Base-by-base conservation (phyloP, 169 alveolate genomes). In the Plasmodium knowlesi region DNA sequence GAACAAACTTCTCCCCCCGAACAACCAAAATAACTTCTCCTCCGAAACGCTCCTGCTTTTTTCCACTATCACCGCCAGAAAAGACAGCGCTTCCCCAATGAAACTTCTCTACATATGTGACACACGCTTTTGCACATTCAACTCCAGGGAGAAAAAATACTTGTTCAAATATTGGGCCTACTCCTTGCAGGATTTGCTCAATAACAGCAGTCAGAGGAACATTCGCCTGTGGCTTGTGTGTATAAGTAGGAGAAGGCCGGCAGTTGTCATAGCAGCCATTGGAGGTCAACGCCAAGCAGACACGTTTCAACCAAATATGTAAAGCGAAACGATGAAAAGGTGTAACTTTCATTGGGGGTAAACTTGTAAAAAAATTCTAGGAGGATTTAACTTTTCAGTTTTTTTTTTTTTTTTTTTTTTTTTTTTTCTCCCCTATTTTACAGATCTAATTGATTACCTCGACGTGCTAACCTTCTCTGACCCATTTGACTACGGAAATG, bases 151-250 rank as follows among this genome's bases (percentile, higher is more conserved):
- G 67, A 80, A 67, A 81, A 91, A 67, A 71, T 91, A 91, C 37
- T 70, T 91, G 34, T 91, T 71, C 74, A 91, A 91, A 43, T 91
- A 78, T 71, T 82, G 92, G 95, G 53, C 79, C 53, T 72, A 78
- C 57, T 91, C 95, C 30, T 82, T 91, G 32, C 95, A 91, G 54
- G 95, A 91, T 91, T 39, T 91, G 41, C 39, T 91, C 12, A 91
- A 71, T 82, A 71, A 82, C 30, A 91, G 85, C 54, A 61, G 74
- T 34, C 34, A 82, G 61, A 50, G 95, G 76, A 70, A 41, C 30
- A 91, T 91, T 32, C 46, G 50, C 8, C 28, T 91, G 4, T 91
- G 95, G 95, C 92, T 91, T 14, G 92, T 91, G 34, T 91, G 95
- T 34, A 91, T 91, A 91, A 91, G 95, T 91, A 91, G 25, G 80